phyloP scores from a whole-genome alignment of 2,329 filamentous ascomycete genomes.

The Ceratocystis ficicola region DNA sequence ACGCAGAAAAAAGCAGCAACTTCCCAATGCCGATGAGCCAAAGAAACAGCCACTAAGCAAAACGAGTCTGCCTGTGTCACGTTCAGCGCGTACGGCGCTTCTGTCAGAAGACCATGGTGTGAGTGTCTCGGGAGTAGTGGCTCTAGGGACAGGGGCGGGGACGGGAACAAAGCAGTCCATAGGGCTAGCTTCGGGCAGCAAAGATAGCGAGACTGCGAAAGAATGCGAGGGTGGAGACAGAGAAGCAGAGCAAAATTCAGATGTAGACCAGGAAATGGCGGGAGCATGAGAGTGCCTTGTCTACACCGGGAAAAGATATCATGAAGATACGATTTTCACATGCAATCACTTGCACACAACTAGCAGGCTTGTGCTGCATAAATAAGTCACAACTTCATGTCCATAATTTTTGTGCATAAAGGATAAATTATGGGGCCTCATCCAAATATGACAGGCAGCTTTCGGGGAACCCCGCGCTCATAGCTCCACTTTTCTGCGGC shows the following conservation, averaged over 20 bases:
- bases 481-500: constrained; percentile 15
- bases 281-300: no score
- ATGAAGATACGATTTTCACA: background rate
- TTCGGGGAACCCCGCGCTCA: constrained; percentile 21
- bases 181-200: background rate
- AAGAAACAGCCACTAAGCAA: constrained; percentile 10
- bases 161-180: background rate
- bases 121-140: constrained; percentile 14
- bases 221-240: background rate
- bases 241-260: no score
- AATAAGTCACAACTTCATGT: background rate
- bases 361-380: background rate
- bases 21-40: constrained; percentile 6
- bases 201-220: background rate
- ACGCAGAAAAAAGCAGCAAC: constrained; percentile 18
- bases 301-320: background rate
- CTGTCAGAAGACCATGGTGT: constrained; percentile 21
- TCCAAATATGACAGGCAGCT: constrained; percentile 11
- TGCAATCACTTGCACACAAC: background rate
- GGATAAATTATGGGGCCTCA: background rate
- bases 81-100: constrained; percentile 17
- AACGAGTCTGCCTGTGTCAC: constrained; percentile 16
- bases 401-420: background rate
- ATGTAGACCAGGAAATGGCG: constrained; percentile 16
- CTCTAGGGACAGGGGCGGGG: background rate